Evolutionary conservation across 1,284 basidiomycete genomes (phyloP), one percentile per base, ranked within the genome.

Genomic region (Ceratobasidium sp.): DNA sequence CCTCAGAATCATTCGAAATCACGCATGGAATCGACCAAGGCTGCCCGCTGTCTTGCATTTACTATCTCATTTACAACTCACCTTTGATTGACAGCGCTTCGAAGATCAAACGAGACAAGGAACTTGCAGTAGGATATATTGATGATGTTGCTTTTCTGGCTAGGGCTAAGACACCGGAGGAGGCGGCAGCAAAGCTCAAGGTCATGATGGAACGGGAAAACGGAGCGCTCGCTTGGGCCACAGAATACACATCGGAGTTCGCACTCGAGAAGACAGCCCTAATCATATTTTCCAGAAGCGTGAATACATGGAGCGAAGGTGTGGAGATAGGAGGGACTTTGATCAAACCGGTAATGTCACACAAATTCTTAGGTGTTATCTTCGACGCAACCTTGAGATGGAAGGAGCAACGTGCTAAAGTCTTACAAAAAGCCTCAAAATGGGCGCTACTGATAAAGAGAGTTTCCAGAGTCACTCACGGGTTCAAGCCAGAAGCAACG

Each of bases 1-100:
- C n/a, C n/a, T n/a, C n/a, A 18, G 54, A 59, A 78, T 16, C 21
- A 46, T 1, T 82, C 81, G 0, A 69, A 0, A 75, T 80, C 0
- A 61, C 18, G 35, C 80, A 76, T 54, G 80, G 82, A 0, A 77
- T 82, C 1, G 77, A 79, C 46, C 82, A 83, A 46, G 81, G 81
- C 23, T 80, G 79, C 75, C 80, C 80, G 6, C 74, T 79, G 18
- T 82, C 82, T 0, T 5, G 7, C 47, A 5, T 50, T 18, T 50
- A 21, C 47, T 50, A 50, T 23, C 47, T 50, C 47, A 7, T 50
- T 7, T 50, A 50, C 47, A 50, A 50, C 47, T 7, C 7, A 7
- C 7, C 6, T 23, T 23, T 50, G 18, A 50, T 50, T 18, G 5
- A 18, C n/a, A 23, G n/a, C 6, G 7, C 47, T n/a, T n/a, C n/a